Evolutionary conservation across 2,329 filamentous ascomycete species (phyloP), one percentile per base, ranked within the genome.

Genomic region (Curvularia verruculosa): DNA sequence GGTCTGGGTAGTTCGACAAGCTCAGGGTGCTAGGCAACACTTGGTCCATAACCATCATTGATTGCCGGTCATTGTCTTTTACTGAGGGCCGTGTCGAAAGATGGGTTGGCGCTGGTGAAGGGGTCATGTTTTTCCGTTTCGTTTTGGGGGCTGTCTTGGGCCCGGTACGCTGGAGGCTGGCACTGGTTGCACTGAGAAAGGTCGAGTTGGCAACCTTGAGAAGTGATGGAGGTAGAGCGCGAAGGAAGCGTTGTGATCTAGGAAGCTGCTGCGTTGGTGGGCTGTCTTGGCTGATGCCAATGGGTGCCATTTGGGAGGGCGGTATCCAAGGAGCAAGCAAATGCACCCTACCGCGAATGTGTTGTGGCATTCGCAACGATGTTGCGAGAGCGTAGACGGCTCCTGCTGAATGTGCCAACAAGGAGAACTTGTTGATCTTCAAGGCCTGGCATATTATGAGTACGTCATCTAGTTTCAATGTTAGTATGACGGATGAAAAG

Each of bases 301-400:
- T 75, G 3, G 76, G 75, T 28, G 73, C 71, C 77, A 70, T 80
- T 66, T 73, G 80, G 49, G 66, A 98, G 0, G 95, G 95, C 1
- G 95, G 95, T 45, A 99, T 98, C 95, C 92, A 97, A 0, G 95
- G 95, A 0, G 95, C 94, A 8, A 99, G 84, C 2, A 99, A 85
- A 76, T 99, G 95, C 53, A 99, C 95, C 51, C 92, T 89, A 19
- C 95, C 95, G 5, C 93, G 89, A 59, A 99, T 96, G 71, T 97
- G 91, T 69, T 97, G 93, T 3, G 95, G 95, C 85, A 99, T 96
- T 43, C 95, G 90, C 43, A 99, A 82, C 0, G 95, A 95, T 0
- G 95, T 98, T 0, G 95, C 95, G 18, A 99, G 84, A 1, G 95
- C 95, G 72, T 99, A 99, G 50, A 99, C 96, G n/a, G 95, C 94